Conservation (phyloP, 805 yeast genomes). For the Lachancea meyersii region DNA sequence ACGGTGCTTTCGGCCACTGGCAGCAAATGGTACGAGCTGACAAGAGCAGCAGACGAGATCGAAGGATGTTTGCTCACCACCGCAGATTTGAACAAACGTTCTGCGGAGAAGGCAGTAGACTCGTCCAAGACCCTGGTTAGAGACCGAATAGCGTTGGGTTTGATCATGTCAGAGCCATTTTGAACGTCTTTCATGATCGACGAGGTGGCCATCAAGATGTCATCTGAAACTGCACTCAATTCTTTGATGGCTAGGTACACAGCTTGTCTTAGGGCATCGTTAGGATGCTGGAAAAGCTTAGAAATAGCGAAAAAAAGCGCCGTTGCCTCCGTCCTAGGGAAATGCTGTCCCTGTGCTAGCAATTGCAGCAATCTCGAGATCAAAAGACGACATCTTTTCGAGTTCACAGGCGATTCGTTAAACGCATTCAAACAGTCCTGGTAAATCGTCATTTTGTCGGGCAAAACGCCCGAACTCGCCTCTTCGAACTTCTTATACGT, state of each 20-base stretch:
- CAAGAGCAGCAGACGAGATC: constrained; percentile 89
- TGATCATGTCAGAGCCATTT: constrained; percentile 74
- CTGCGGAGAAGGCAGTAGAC: constrained; percentile 86
- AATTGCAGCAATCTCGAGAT: constrained; percentile 79
- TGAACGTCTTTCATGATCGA: constrained; percentile 98
- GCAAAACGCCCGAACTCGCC: constrained; percentile 55
- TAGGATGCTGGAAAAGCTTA: constrained; percentile 87
- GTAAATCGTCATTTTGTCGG: constrained; percentile 95
- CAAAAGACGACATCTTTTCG: constrained; percentile 77
- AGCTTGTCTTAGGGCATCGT: constrained; percentile 78
- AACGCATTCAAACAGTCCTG: constrained; percentile 92
- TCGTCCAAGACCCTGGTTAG: constrained; percentile 84
- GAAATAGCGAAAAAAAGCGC: constrained; percentile 89
- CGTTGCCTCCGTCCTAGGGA: constrained; percentile 86
- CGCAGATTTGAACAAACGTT: constrained; percentile 85
- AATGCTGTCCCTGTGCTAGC: constrained; percentile 77
- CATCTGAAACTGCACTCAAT: constrained; percentile 75
- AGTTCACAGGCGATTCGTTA: constrained; percentile 84
- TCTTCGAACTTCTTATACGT: constrained; percentile 82
- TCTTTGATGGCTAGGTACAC: constrained; percentile 94
- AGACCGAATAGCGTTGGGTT: constrained; percentile 93
- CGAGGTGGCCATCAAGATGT: constrained; percentile 94
- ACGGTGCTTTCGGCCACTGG: constrained; percentile 90
- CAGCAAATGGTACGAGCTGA: constrained; percentile 81
- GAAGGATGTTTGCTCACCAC: constrained; percentile 86